Evolutionary conservation across 139 green algal genomes (phyloP).

Genomic region (Trebouxia sp.): DNA sequence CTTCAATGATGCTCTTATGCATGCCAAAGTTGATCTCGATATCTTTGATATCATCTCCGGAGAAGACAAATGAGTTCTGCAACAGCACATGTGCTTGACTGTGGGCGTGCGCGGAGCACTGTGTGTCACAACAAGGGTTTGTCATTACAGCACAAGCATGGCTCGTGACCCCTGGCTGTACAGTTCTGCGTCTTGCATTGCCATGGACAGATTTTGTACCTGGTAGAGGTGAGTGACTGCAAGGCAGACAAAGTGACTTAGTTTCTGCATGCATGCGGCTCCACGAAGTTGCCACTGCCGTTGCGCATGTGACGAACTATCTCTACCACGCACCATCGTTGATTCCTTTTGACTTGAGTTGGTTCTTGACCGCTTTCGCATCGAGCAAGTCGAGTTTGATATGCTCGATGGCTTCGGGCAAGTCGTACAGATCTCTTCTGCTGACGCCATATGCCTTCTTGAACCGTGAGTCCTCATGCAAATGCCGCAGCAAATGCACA

Average conservation of each 20-base stretch:
- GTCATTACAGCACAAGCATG: background rate
- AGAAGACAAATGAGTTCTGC: background rate
- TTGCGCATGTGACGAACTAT: background rate
- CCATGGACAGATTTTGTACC: background rate
- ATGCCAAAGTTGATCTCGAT: conserved; percentile 28
- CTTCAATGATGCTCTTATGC: conserved; percentile 29
- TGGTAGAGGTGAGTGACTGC: background rate
- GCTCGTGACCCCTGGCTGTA: background rate
- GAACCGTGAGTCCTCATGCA: background rate
- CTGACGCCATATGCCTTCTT: background rate
- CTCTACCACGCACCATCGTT: background rate
- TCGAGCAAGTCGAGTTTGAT: conserved; percentile 16
- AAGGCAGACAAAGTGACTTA: background rate
- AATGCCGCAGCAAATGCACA: background rate
- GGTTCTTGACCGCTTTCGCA: background rate
- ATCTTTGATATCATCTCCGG: conserved; percentile 12
- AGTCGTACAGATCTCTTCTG: background rate
- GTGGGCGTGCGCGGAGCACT: background rate
- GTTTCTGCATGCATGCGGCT: background rate
- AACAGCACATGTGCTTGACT: background rate
- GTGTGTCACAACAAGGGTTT: background rate
- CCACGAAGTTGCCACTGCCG: background rate
- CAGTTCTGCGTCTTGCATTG: background rate
- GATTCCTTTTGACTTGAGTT: background rate
- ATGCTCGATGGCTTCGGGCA: background rate